These are phyloP conservation scores for Perilla frutescens DNA, from an alignment of 257 asterid species.

Conservation along the genomic window DNA sequence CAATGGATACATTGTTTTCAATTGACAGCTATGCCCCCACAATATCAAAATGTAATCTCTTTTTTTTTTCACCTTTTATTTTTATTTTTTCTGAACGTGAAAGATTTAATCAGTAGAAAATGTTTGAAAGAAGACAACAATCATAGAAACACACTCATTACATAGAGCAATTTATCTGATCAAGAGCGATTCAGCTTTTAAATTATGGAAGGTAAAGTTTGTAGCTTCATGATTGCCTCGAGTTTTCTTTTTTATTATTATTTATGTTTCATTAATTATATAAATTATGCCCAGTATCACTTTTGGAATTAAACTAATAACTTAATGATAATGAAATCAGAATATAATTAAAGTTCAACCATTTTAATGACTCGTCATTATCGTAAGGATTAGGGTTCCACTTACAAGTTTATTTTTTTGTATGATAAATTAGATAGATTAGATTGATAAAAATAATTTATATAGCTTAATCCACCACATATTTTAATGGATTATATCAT, in stretches of 20 bases:
- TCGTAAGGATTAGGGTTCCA: too few species aligned
- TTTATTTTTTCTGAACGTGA: neutral
- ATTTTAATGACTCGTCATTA: too few species aligned
- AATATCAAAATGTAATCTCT: neutral
- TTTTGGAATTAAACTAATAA: too few species aligned
- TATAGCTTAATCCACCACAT: too few species aligned
- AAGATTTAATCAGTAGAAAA: neutral
- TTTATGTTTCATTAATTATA: neutral
- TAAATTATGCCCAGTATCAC: too few species aligned
- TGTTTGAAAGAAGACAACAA: constrained; percentile 31
- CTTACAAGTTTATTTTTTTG: too few species aligned
- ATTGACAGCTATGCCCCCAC: constrained; percentile 30
- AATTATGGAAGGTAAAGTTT: constrained; percentile 26
- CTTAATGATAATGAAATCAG: too few species aligned
- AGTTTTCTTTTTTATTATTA: neutral
- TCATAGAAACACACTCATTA: constrained; percentile 37
- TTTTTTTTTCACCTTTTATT: neutral
- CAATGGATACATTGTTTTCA: constrained; percentile 40
- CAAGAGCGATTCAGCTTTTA: constrained; percentile 29
- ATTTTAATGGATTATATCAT: too few species aligned
- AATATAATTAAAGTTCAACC: too few species aligned
- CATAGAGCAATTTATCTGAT: constrained; percentile 23
- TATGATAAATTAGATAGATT: too few species aligned
- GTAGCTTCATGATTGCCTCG: constrained; percentile 18
- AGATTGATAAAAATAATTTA: too few species aligned